Evolutionary conservation across 2,329 filamentous ascomycete species (phyloP).

Genomic region (Botrytis sinoallii): DNA sequence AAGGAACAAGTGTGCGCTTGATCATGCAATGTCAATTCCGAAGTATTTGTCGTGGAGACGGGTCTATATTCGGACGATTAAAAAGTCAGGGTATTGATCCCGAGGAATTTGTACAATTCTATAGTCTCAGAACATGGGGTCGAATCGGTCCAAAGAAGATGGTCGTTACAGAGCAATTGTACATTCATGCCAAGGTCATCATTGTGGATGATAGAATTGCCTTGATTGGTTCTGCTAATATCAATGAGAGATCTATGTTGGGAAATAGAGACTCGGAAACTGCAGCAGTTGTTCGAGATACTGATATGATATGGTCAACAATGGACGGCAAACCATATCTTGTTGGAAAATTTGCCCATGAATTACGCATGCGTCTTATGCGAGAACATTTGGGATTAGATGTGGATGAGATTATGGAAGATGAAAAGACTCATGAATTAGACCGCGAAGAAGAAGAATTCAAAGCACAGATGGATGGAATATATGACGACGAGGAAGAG

Average conservation of each 20-base stretch:
- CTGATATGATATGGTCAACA: slow-evolving; percentile 84
- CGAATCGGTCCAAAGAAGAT: slow-evolving; percentile 79
- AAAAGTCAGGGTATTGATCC: slow-evolving; percentile 80
- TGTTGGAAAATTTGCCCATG: slow-evolving; percentile 90
- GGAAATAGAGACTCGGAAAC: slow-evolving; percentile 89
- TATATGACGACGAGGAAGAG: slow-evolving; percentile 52
- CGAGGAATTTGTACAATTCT: slow-evolving; percentile 94
- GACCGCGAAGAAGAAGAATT: slow-evolving; percentile 53
- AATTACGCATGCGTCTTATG: slow-evolving; percentile 89
- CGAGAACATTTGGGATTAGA: slow-evolving; percentile 94
- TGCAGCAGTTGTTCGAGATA: slow-evolving; percentile 86
- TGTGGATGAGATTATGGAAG: slow-evolving; percentile 83
- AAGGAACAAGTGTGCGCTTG: slow-evolving; percentile 88
- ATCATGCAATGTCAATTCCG: slow-evolving; percentile 98
- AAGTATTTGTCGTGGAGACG: slow-evolving; percentile 89
- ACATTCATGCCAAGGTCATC: slow-evolving; percentile 97
- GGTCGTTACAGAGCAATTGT: slow-evolving; percentile 91
- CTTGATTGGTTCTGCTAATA: slow-evolving; percentile 95
- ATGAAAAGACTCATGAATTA: slow-evolving; percentile 66
- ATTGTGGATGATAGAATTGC: slow-evolving; percentile 90
- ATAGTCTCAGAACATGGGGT: slow-evolving; percentile 87
- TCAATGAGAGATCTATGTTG: slow-evolving; percentile 96
- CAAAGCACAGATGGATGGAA: slow-evolving; percentile 58
- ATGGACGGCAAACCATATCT: slow-evolving; percentile 90
- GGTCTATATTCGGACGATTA: slow-evolving; percentile 86